Percentiles rank a stretch among this genome's conserved stretches.
Conservation (phyloP, 345 rosid genomes). For the Salix exigua region DNA sequence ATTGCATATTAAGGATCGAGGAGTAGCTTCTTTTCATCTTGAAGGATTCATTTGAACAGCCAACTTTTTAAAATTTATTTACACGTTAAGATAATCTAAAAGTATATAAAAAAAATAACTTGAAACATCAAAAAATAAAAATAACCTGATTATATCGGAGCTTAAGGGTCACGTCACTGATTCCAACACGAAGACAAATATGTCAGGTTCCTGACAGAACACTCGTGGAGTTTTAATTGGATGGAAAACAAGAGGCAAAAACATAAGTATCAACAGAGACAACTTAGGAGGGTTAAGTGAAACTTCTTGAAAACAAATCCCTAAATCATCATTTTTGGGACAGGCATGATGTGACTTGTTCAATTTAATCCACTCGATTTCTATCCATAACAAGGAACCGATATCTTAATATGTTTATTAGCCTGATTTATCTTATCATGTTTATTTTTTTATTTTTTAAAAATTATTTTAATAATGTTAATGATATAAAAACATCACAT, state of each 20-base stretch:
- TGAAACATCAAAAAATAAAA: no score
- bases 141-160: no score
- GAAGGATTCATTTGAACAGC: not conserved
- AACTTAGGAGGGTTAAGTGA: not conserved
- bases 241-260: not conserved
- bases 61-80: not conserved
- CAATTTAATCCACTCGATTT: not conserved
- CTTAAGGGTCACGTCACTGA: no score
- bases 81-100: no score
- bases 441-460: not conserved
- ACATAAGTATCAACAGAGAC: not conserved
- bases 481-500: no score
- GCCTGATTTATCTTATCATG: no score
- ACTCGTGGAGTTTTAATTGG: not conserved
- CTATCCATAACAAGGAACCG: not conserved
- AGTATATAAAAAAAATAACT: no score
- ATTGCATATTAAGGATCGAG: not conserved
- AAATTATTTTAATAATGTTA: no score
- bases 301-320: not conserved
- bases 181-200: no score
- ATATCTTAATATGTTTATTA: not conserved
- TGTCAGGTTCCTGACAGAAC: not conserved
- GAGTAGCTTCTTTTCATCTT: not conserved
- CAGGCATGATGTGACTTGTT: not conserved
- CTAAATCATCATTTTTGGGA: not conserved